Percentiles rank a stretch among this genome's conserved stretches.
Conservation (phyloP, 306 rosid species). For the Biancaea sappan region DNA sequence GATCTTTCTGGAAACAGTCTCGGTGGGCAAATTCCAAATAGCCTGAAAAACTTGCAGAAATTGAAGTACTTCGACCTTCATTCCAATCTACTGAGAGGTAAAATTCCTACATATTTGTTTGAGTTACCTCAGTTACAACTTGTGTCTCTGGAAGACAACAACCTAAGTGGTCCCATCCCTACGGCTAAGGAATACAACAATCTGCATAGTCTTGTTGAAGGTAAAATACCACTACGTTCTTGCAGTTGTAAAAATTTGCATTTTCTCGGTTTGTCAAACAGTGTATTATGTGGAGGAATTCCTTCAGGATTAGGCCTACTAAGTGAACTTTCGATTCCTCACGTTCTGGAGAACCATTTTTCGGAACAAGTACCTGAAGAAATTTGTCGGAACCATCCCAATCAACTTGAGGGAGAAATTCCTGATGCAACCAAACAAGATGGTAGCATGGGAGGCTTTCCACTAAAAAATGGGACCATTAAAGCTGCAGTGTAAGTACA, state of each 20-base stretch:
- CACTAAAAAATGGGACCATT: no score
- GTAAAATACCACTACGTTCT: constrained; percentile 49
- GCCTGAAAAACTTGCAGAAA: constrained; percentile 27
- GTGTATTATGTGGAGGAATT: constrained; percentile 45
- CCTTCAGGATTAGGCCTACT: constrained; percentile 50
- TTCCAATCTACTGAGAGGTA: constrained; percentile 37
- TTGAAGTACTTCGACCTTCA: constrained; percentile 29
- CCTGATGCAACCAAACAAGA: no score
- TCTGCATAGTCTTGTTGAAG: constrained; percentile 50
- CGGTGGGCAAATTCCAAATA: constrained; percentile 21
- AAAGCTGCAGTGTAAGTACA: no score
- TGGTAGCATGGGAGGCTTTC: no score
- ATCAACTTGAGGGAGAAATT: constrained; percentile 1
- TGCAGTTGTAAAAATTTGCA: constrained; percentile 40
- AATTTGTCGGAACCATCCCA: constrained; percentile 43
- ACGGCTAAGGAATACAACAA: constrained; percentile 35
- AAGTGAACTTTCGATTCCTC: constrained; percentile 10
- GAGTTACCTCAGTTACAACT: constrained; percentile 33
- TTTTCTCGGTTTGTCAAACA: constrained; percentile 48
- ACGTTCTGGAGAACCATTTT: constrained; percentile 47
- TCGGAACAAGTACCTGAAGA: constrained; percentile 59
- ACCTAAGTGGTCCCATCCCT: constrained; percentile 53
- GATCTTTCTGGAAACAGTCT: constrained; percentile 42
- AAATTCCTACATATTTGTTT: constrained; percentile 50
- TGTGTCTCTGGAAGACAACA: constrained; percentile 37